Conservation (phyloP, 2,329 filamentous ascomycete species). For the Torrubiella hemipterigena region DNA sequence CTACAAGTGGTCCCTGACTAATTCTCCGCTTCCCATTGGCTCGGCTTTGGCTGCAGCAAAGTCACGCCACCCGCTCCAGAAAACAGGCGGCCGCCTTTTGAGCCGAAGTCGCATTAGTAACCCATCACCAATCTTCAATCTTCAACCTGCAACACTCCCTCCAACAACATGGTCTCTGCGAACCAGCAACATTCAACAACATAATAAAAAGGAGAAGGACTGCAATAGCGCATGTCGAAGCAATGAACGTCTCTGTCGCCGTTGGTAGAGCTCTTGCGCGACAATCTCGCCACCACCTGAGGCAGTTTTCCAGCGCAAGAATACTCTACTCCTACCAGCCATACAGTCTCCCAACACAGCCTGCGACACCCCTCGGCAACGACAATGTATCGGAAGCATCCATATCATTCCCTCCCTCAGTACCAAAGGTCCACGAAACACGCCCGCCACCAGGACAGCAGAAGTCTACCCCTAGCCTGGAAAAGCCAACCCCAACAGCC, state of each 20-base stretch:
- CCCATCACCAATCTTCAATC: background rate
- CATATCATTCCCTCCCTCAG: constrained; percentile 28
- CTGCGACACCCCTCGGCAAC: constrained; percentile 26
- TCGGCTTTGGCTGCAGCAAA: constrained; percentile 18
- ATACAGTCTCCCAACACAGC: constrained; percentile 34
- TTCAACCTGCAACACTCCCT: background rate
- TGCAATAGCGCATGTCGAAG: constrained; percentile 11
- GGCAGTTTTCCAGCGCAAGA: constrained; percentile 28
- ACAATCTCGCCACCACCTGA: constrained; percentile 24
- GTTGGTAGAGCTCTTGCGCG: constrained; percentile 28
- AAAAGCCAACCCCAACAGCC: background rate
- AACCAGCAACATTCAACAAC: constrained; percentile 3
- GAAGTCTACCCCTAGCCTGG: constrained; percentile 8
- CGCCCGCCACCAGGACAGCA: constrained; percentile 24
- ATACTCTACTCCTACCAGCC: constrained; percentile 31
- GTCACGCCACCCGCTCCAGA: constrained; percentile 15
- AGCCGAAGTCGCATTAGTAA: constrained; percentile 11
- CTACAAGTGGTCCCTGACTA: constrained; percentile 17
- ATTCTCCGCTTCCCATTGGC: constrained; percentile 22
- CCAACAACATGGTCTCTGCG: constrained; percentile 1
- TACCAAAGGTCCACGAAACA: constrained; percentile 41
- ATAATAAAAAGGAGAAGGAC: background rate
- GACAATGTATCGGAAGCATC: constrained; percentile 33
- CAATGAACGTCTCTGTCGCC: constrained; percentile 31
- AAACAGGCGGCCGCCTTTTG: constrained; percentile 17